phyloP scores from a whole-genome alignment of 2,329 filamentous ascomycete species.

The Pseudodiploospora longispora region DNA sequence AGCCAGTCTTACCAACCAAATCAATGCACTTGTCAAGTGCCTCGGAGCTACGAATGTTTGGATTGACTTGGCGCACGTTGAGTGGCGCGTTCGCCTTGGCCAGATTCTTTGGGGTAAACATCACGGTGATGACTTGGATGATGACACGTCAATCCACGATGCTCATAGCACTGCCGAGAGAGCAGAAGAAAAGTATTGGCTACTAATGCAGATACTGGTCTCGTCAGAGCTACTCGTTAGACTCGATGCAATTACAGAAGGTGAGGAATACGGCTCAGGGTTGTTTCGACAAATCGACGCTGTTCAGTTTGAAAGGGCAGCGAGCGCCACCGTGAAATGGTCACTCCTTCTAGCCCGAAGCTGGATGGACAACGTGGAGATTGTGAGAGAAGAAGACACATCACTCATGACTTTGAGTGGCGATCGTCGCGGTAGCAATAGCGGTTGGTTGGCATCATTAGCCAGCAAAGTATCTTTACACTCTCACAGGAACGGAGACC shows the following conservation, averaged over 20 bases:
- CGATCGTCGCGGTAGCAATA: conserved; percentile 15
- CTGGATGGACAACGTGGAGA: conserved; percentile 61
- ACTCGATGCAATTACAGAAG: conserved; percentile 54
- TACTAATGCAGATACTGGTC: conserved; percentile 57
- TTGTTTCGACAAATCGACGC: conserved; percentile 48
- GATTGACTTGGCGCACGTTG: conserved; percentile 66
- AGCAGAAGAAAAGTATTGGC: conserved; percentile 57
- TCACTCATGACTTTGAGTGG: conserved; percentile 7
- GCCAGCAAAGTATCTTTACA: conserved; percentile 46
- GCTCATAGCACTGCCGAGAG: conserved; percentile 41
- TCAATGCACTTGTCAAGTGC: conserved; percentile 58
- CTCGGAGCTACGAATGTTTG: conserved; percentile 59
- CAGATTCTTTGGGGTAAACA: conserved; percentile 60
- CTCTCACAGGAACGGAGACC: conserved; percentile 27
- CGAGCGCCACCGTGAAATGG: conserved; percentile 57
- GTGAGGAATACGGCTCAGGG: conserved; percentile 46
- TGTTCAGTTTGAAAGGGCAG: conserved; percentile 53
- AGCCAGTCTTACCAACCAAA: conserved; percentile 60
- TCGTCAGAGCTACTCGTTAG: conserved; percentile 58
- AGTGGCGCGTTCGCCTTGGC: conserved; percentile 66
- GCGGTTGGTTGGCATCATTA: conserved; percentile 48
- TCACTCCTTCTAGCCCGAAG: conserved; percentile 55
- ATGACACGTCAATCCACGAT: conserved; percentile 43
- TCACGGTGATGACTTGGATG: conserved; percentile 43
- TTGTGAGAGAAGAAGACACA: conserved; percentile 36